Evolutionary conservation across 176 grass and related monocot species (phyloP), one percentile per base, ranked within the genome.

Genomic region (Miscanthus lutarioriparius): DNA sequence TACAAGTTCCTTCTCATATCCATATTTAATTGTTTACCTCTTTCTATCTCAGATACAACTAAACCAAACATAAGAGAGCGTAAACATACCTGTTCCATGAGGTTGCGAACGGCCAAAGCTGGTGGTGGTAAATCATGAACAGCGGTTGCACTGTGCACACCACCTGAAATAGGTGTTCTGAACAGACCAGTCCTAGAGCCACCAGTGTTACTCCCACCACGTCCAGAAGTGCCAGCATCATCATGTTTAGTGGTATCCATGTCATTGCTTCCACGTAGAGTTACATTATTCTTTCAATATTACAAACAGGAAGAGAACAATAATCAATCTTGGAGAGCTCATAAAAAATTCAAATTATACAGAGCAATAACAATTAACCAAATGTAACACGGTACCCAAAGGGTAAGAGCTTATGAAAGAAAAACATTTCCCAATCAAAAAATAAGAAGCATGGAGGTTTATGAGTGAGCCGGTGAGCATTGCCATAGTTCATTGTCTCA

Each of bases 141-240:
- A 41, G 91, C 87, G 2, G 89, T 97, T 79, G 89, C 91, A 67
- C 82, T 97, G 63, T 97, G 94, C 44, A 93, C 91, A 56, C 91
- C 94, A 19, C 91, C 94, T 43, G 94, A 97, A 76, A 93, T 97
- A 10, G 91, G 94, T 25, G 91, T 97, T 84, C 94, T 89, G 23
- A 97, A 93, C 10, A 97, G 77, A 10, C 94, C 94, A 19, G 91
- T 13, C 81, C 91, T 90, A 2, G 87, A 91, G 70, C 82, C 87
- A 77, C 78, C 91, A 20, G 48, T 28, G 44, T 76, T 83, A 51
- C 16, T 85, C 74, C 85, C 90, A 75, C 61, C 27, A 80, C 16
- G 51, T 23, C 64, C 68, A 84, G 80, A 27, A 69, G 72, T 40
- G 66, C 67, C 37, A 63, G 58, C 62, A 5, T 81, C 72, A 25